These are phyloP conservation scores for Botrytis cinerea DNA, from an alignment of 2,329 filamentous ascomycete genomes.

Conservation along the genomic window DNA sequence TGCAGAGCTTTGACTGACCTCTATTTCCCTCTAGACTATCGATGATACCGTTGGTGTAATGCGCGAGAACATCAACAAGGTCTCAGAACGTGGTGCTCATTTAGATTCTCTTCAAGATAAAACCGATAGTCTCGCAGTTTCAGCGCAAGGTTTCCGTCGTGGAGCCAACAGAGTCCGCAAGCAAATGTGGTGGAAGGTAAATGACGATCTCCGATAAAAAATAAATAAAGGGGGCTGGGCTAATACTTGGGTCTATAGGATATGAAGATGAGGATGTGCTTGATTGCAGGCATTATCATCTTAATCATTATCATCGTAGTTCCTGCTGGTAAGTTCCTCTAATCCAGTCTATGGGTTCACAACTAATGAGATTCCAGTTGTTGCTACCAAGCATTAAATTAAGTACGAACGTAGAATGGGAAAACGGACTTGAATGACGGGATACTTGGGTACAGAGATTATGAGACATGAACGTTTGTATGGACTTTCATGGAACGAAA, in stretches of 20 bases:
- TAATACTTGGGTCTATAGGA: slow-evolving; percentile 21
- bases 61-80: slow-evolving; percentile 97
- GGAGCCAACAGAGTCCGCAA: slow-evolving; percentile 95
- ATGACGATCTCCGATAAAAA: background rate
- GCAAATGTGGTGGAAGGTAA: slow-evolving; percentile 71
- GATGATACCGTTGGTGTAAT: slow-evolving; percentile 93
- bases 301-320: slow-evolving; percentile 93
- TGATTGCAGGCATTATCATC: slow-evolving; percentile 87
- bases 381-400: slow-evolving; percentile 45
- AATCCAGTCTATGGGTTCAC: background rate
- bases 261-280: slow-evolving; percentile 96
- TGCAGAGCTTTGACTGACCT: slow-evolving; percentile 31
- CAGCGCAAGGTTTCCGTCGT: slow-evolving; percentile 91
- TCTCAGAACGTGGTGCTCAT: slow-evolving; percentile 87
- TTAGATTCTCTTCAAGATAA: slow-evolving; percentile 90
- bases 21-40: slow-evolving; percentile 72
- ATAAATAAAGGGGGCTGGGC: background rate
- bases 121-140: slow-evolving; percentile 89
- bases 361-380: slow-evolving; percentile 44
- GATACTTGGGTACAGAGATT: slow-evolving; percentile 25
- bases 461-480: slow-evolving; percentile 28
- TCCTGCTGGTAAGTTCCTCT: slow-evolving; percentile 71
- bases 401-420: background rate
- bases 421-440: slow-evolving; percentile 12
- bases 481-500: slow-evolving; percentile 25